These are phyloP conservation scores for Diaporthe citrichinensis DNA, from an alignment of 2,329 filamentous ascomycete species.

Conservation along the genomic window DNA sequence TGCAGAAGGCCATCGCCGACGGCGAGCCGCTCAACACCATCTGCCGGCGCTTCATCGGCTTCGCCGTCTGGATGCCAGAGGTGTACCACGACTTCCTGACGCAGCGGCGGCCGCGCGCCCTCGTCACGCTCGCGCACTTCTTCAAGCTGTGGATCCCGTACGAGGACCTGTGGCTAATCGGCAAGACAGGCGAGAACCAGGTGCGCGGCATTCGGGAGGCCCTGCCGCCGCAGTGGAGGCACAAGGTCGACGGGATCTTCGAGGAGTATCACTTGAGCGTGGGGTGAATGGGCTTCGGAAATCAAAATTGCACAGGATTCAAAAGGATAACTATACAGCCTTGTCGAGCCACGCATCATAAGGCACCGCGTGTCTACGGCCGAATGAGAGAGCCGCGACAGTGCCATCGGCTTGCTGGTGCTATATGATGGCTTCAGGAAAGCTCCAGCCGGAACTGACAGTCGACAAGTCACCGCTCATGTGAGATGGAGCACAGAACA, in stretches of 20 bases:
- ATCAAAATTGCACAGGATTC: neutral
- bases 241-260: slow-evolving; percentile 53
- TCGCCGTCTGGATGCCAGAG: slow-evolving; percentile 53
- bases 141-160: slow-evolving; percentile 55
- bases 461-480: neutral
- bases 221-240: slow-evolving; percentile 52
- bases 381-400: neutral
- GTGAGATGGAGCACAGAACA: too few relatives aligned
- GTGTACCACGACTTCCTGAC: slow-evolving; percentile 52
- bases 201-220: slow-evolving; percentile 53
- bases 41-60: slow-evolving; percentile 53
- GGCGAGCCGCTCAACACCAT: slow-evolving; percentile 50
- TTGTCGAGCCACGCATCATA: neutral
- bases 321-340: neutral
- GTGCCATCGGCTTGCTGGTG: neutral
- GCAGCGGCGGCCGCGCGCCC: slow-evolving; percentile 53
- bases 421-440: neutral
- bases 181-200: slow-evolving; percentile 53
- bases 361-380: neutral
- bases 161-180: slow-evolving; percentile 54
- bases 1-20: slow-evolving; percentile 48
- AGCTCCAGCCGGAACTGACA: neutral
- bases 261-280: slow-evolving; percentile 46
- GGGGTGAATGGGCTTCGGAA: neutral
- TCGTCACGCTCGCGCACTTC: slow-evolving; percentile 56